Evolutionary conservation across 257 asterid species (phyloP), one percentile per base, ranked within the genome.

Genomic region (Capsicum rhomboideum): DNA sequence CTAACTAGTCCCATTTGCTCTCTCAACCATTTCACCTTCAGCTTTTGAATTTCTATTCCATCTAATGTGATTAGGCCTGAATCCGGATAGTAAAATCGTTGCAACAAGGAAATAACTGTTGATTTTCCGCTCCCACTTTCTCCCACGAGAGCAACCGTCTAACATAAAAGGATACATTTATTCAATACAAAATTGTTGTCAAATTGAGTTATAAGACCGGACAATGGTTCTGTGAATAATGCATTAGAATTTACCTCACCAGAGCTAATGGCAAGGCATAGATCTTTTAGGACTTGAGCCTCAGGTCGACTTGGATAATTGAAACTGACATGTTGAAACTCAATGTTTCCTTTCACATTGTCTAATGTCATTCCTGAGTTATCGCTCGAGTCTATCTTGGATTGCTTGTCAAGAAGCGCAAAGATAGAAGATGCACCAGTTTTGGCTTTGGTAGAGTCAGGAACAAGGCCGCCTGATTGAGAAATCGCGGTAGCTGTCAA

Each of bases 401-500:
- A 93, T 78, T 89, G 72, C 37, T 97, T 84, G 84, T 94, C 97
- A 2, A 95, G 93, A 79, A 95, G 89, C 20, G 94, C 87, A 67
- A 94, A 95, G 56, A 95, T 82, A 18, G 98, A 95, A 86, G 97
- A 92, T 50, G 97, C 93, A 4, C 98, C 98, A 6, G 84, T 50
- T 90, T 92, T 95, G 21, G 99, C 99, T 83, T 95, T 95, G 89
- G 83, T 92, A 16, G 97, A 93, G 85, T 95, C 97, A 14, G 97
- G 97, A 69, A 94, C 95, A 28, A 95, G 83, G 4, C 98, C 89
- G 68, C 97, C 92, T 6, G 98, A 93, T 71, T 93, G 97, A 34
- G 98, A 95, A 85, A 95, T 92, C 28, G 95, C 98, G 10, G 92
- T 16, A 40, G 98, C 94, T 26, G 98, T 96, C 98, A 92, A 91